These are phyloP conservation scores for Bryum argenteum DNA, from an alignment of 225 moss, liverwort and hornwort genomes.

Conservation along the genomic window DNA sequence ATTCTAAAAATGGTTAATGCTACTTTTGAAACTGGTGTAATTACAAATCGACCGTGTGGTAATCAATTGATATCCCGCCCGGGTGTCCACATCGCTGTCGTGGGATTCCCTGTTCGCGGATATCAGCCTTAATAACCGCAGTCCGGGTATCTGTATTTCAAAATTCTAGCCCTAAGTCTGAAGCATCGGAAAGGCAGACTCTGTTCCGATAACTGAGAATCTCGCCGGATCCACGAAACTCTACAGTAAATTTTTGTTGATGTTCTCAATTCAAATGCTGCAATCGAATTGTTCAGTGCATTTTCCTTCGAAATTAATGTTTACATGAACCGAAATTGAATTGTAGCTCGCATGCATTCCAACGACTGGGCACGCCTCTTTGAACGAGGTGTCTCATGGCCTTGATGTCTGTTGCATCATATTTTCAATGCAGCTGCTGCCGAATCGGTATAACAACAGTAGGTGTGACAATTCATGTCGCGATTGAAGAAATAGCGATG, in stretches of 20 bases:
- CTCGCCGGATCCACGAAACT: background rate
- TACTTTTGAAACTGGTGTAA: too few species aligned
- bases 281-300: background rate
- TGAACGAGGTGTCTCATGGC: constrained; percentile 12
- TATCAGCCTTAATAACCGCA: background rate
- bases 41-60: too few species aligned
- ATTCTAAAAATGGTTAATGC: too few species aligned
- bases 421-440: background rate
- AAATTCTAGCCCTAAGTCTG: background rate
- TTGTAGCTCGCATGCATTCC: constrained; percentile 9
- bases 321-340: background rate
- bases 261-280: background rate
- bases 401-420: constrained; percentile 13
- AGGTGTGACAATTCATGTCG: background rate
- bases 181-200: too few species aligned
- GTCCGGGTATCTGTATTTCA: background rate
- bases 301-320: background rate
- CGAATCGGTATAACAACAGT: background rate
- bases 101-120: background rate
- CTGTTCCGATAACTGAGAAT: background rate
- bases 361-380: constrained; percentile 23
- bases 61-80: too few species aligned
- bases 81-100: too few species aligned
- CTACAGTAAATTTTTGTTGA: background rate
- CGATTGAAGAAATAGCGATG: background rate